Percentiles rank a stretch among this genome's conserved stretches.
Conservation (phyloP, 495 filamentous ascomycete genomes). For the Margaritispora aquatica region DNA sequence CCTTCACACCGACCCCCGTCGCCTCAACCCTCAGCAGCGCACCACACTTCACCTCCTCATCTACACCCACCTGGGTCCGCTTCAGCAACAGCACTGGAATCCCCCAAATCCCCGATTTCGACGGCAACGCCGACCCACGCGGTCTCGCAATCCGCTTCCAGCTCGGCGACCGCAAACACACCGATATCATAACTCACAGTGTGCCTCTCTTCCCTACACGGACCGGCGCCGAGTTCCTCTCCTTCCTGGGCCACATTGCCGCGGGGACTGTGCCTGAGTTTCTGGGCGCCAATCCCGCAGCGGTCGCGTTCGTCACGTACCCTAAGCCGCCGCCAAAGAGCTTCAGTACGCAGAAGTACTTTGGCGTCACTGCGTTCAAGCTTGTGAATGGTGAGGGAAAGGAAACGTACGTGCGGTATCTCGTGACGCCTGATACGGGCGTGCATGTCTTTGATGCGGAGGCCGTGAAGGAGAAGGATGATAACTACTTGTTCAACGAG, state of each 20-base stretch:
- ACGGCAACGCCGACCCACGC: slow-evolving; percentile 40
- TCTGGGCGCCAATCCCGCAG: slow-evolving; percentile 34
- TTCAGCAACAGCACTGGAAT: slow-evolving; percentile 49
- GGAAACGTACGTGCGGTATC: slow-evolving; percentile 39
- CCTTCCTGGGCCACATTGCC: slow-evolving; percentile 34
- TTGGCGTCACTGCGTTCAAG: slow-evolving; percentile 44
- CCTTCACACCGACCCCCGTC: slow-evolving; percentile 39
- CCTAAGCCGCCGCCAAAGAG: slow-evolving; percentile 42
- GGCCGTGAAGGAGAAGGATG: slow-evolving; percentile 26
- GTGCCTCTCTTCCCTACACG: slow-evolving; percentile 40
- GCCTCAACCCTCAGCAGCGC: slow-evolving; percentile 40
- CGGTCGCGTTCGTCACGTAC: slow-evolving; percentile 36
- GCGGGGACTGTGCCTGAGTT: slow-evolving; percentile 31
- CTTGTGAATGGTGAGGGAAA: slow-evolving; percentile 35
- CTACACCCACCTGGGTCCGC: slow-evolving; percentile 38
- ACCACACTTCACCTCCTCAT: slow-evolving; percentile 40
- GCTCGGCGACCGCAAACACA: slow-evolving; percentile 41
- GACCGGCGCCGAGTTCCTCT: slow-evolving; percentile 42
- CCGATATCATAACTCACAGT: slow-evolving; percentile 48
- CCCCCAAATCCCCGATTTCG: slow-evolving; percentile 43
- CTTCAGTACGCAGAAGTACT: slow-evolving; percentile 40
- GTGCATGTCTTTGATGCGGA: slow-evolving; percentile 30
- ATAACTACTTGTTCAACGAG: slow-evolving; percentile 39
- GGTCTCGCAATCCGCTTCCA: slow-evolving; percentile 45
- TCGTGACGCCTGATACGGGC: slow-evolving; percentile 34